A percentile compares a stretch with the other conserved stretches of the same genome.
phyloP scores from a whole-genome alignment of 2,329 filamentous ascomycete genomes.

The Alternaria conjuncta region DNA sequence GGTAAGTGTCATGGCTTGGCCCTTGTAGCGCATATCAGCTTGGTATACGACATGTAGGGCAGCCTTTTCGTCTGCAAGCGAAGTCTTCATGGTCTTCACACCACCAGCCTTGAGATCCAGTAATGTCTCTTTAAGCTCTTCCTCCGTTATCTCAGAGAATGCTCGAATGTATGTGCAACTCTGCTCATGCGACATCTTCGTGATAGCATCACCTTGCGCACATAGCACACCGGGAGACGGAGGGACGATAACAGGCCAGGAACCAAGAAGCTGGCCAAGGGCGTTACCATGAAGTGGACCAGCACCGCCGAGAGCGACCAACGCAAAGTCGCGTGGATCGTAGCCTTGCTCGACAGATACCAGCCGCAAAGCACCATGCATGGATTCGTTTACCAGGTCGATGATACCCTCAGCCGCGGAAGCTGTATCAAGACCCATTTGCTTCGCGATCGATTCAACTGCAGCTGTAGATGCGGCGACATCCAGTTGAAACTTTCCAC shows the following conservation, averaged over 20 bases:
- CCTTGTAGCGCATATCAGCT: conserved; percentile 57
- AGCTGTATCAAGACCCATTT: conserved; percentile 53
- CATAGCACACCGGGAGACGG: conserved; percentile 59
- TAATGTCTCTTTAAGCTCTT: conserved; percentile 46
- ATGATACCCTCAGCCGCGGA: conserved; percentile 58
- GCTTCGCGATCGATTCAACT: conserved; percentile 53
- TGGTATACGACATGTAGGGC: conserved; percentile 49
- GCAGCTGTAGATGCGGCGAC: conserved; percentile 51
- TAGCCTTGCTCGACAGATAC: conserved; percentile 61
- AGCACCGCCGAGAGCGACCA: conserved; percentile 60
- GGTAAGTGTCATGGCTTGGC: conserved; percentile 50
- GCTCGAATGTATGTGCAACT: conserved; percentile 55
- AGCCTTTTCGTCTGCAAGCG: conserved; percentile 41
- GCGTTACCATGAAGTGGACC: conserved; percentile 61
- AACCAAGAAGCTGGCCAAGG: conserved; percentile 57
- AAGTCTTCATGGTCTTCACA: conserved; percentile 48
- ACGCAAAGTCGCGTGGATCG: conserved; percentile 58
- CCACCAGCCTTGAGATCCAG: conserved; percentile 47
- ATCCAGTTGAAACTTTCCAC: conserved; percentile 55
- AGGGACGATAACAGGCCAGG: conserved; percentile 61
- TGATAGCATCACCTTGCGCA: conserved; percentile 59
- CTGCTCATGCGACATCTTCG: conserved; percentile 57
- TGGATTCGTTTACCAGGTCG: conserved; percentile 59
- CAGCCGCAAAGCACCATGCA: conserved; percentile 59
- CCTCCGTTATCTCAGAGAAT: conserved; percentile 45